These are phyloP conservation scores for Globisporangium orthogonon DNA, from an alignment of 352 stramenopile species.

Conservation along the genomic window DNA sequence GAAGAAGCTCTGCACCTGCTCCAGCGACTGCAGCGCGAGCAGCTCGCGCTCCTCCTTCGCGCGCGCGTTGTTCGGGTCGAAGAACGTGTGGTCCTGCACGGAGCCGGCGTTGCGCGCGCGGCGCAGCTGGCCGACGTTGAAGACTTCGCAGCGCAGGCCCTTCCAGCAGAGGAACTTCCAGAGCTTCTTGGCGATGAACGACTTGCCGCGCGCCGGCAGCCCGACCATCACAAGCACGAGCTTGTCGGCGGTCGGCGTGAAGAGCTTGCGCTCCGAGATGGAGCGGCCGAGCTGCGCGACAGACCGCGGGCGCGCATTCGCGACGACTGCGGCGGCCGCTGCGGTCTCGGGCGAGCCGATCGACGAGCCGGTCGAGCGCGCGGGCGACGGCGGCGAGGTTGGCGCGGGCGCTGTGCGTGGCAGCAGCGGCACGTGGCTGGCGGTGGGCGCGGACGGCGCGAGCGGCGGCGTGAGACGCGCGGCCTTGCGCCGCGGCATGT, in stretches of 20 bases:
- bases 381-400: slow-evolving; percentile 9
- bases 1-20: slow-evolving; percentile 68
- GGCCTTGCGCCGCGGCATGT: slow-evolving; percentile 11
- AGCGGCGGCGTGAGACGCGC: slow-evolving; percentile 10
- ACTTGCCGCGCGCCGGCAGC: slow-evolving; percentile 92
- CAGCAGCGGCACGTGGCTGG: slow-evolving; percentile 1
- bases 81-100: slow-evolving; percentile 86
- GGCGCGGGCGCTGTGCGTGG: background rate
- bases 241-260: slow-evolving; percentile 87
- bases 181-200: slow-evolving; percentile 93
- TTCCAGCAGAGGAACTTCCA: slow-evolving; percentile 81
- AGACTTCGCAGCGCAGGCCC: slow-evolving; percentile 79
- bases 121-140: slow-evolving; percentile 94
- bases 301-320: slow-evolving; percentile 3
- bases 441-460: background rate
- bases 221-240: slow-evolving; percentile 95
- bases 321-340: background rate
- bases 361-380: slow-evolving; percentile 11
- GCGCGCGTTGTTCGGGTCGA: slow-evolving; percentile 86
- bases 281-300: slow-evolving; percentile 14
- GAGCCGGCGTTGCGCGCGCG: slow-evolving; percentile 62
- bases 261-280: slow-evolving; percentile 70
- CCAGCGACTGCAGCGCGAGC: slow-evolving; percentile 72
- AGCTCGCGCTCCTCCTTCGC: slow-evolving; percentile 68
- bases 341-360: slow-evolving; percentile 1